Conservation (phyloP, 1,284 basidiomycete genomes). For the Cerioporus squamosus region DNA sequence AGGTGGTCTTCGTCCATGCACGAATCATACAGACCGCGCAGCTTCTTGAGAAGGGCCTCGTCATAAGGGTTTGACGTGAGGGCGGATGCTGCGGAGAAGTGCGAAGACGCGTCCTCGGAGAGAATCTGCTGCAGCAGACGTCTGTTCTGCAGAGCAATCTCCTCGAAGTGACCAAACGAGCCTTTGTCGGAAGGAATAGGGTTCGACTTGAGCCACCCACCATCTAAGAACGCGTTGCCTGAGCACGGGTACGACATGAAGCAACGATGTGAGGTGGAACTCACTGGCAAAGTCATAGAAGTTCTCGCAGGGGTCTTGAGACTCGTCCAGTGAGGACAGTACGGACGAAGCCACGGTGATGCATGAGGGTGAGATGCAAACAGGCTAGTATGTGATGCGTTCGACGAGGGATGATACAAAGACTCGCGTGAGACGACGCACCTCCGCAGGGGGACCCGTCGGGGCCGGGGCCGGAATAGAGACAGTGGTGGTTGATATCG, state of each 20-base stretch:
- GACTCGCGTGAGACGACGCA: constrained; percentile 27
- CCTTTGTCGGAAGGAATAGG: constrained; percentile 87
- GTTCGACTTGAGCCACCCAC: constrained; percentile 83
- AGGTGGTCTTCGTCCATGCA: constrained; percentile 80
- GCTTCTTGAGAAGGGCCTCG: constrained; percentile 73
- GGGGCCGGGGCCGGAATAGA: constrained; percentile 42
- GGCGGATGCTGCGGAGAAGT: constrained; percentile 20
- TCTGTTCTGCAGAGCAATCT: constrained; percentile 65
- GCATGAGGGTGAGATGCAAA: constrained; percentile 83
- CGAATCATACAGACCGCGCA: constrained; percentile 81
- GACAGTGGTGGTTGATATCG: constrained; percentile 39
- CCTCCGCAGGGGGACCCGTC: constrained; percentile 54
- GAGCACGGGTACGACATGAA: constrained; percentile 1
- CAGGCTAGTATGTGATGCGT: constrained; percentile 41
- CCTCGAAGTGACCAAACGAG: constrained; percentile 65
- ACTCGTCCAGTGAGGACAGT: constrained; percentile 79
- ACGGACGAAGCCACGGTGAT: constrained; percentile 86
- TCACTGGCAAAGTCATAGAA: constrained; percentile 92
- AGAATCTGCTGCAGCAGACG: constrained; percentile 64
- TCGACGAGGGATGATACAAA: background rate
- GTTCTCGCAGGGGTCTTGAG: constrained; percentile 92
- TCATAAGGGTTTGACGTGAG: constrained; percentile 51
- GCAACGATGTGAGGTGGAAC: constrained; percentile 31
- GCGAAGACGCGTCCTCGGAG: constrained; percentile 30
- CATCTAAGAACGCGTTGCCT: constrained; percentile 47